Conservation (phyloP, 2,329 filamentous ascomycete species). For the Bisporella sp. region DNA sequence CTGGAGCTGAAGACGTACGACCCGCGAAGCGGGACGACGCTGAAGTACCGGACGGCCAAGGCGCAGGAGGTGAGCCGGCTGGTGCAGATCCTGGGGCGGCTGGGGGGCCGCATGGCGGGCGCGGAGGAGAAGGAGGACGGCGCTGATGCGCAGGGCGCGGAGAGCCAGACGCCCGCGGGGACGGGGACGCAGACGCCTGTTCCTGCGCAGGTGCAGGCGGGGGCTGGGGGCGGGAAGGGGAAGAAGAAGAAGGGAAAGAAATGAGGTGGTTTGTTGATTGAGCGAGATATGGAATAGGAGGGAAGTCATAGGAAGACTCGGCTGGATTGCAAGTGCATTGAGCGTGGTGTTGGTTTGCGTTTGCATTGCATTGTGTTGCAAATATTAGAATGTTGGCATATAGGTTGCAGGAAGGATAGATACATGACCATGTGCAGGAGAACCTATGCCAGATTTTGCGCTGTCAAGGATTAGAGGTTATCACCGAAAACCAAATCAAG, state of each 20-base stretch:
- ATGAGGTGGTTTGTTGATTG: background rate
- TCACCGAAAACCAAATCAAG: background rate
- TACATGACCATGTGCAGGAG: too few relatives aligned
- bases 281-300: background rate
- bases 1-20: slow-evolving; percentile 89
- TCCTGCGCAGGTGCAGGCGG: slow-evolving; percentile 14
- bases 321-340: too few relatives aligned
- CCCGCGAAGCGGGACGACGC: slow-evolving; percentile 67
- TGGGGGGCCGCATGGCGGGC: slow-evolving; percentile 64
- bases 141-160: slow-evolving; percentile 9
- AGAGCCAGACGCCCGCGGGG: background rate
- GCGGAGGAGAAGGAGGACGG: slow-evolving; percentile 29
- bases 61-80: slow-evolving; percentile 82
- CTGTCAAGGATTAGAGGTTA: too few relatives aligned
- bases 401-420: too few relatives aligned
- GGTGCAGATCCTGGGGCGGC: slow-evolving; percentile 64
- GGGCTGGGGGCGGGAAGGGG: slow-evolving; percentile 43
- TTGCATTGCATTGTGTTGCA: slow-evolving; percentile 4
- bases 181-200: slow-evolving; percentile 13
- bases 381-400: too few relatives aligned
- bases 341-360: too few relatives aligned
- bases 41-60: slow-evolving; percentile 91
- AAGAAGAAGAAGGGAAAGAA: slow-evolving; percentile 4
- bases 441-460: too few relatives aligned
- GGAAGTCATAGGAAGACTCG: background rate